Conservation (phyloP, 805 yeast genomes). For the Yarrowia sp. region DNA sequence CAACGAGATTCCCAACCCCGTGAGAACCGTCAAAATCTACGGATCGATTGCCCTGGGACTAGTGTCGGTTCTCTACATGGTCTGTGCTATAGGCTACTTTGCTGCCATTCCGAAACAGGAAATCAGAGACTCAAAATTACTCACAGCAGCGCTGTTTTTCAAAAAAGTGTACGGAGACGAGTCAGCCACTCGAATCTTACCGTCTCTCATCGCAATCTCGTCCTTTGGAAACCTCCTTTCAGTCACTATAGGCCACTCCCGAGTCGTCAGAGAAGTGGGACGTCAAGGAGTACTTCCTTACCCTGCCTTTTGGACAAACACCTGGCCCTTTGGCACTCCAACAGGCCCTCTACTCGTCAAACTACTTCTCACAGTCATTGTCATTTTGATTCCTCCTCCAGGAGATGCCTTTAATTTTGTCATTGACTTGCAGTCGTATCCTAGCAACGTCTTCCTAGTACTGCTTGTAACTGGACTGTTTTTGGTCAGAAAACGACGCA, state of each 20-base stretch:
- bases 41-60: background rate
- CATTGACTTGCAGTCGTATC: slow-evolving; percentile 28
- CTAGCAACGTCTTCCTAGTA: slow-evolving; percentile 16
- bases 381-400: slow-evolving; percentile 17
- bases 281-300: slow-evolving; percentile 9
- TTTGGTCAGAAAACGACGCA: slow-evolving; percentile 33
- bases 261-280: slow-evolving; percentile 13
- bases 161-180: background rate
- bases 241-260: slow-evolving; percentile 1
- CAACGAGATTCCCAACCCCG: slow-evolving; percentile 4
- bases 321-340: slow-evolving; percentile 89
- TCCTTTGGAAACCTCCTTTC: slow-evolving; percentile 9
- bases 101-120: background rate
- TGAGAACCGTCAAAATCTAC: background rate
- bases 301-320: slow-evolving; percentile 15
- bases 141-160: slow-evolving; percentile 5
- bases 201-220: background rate
- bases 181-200: background rate
- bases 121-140: slow-evolving; percentile 4
- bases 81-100: background rate
- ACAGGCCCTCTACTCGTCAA: slow-evolving; percentile 93
- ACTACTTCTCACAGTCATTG: slow-evolving; percentile 43
- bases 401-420: slow-evolving; percentile 21
- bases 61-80: background rate
- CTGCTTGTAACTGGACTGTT: background rate